phyloP scores from a whole-genome alignment of 805 yeast genomes.

The Debaryomyces tyrocola region DNA sequence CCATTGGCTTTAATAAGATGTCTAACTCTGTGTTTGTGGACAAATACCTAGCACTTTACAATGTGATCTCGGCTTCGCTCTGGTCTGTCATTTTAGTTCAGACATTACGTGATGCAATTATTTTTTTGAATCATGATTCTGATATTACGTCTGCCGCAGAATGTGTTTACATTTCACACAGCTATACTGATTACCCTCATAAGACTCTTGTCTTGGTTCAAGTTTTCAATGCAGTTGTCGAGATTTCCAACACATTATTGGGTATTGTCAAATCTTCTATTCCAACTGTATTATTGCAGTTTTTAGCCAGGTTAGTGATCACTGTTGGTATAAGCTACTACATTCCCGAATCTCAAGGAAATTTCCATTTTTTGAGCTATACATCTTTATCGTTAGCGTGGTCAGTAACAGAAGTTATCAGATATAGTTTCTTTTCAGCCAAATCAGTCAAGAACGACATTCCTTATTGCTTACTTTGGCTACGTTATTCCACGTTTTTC shows the following conservation, averaged over 20 bases:
- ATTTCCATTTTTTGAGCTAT: conserved; percentile 18
- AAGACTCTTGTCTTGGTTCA: conserved; percentile 25
- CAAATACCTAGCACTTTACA: conserved; percentile 13
- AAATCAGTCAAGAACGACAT: conserved; percentile 13
- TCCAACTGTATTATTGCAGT: conserved; percentile 24
- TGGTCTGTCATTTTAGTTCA: conserved; percentile 17
- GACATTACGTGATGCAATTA: conserved; percentile 10
- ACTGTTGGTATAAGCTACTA: conserved; percentile 26
- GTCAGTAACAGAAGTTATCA: conserved; percentile 27
- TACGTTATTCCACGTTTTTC: conserved; percentile 28
- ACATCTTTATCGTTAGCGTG: conserved; percentile 26
- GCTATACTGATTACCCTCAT: conserved; percentile 25
- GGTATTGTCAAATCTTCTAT: conserved; percentile 32
- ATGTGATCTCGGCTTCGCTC: conserved; percentile 13
- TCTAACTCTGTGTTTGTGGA: too few relatives aligned
- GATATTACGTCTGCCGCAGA: conserved; percentile 1
- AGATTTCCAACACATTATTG: conserved; percentile 19
- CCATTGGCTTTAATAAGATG: too few relatives aligned
- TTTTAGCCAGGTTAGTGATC: conserved; percentile 28
- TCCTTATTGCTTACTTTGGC: conserved; percentile 23
- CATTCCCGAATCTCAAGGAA: conserved; percentile 30
- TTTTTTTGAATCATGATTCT: conserved; percentile 3
- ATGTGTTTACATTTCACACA: conserved; percentile 6
- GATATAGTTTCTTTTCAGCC: conserved; percentile 26
- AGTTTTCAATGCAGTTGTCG: conserved; percentile 23